A percentile compares a stretch with the other conserved stretches of the same genome.
These are phyloP conservation scores for Lactarius pseudohatsudake DNA, from an alignment of 768 basidiomycete species.

Conservation along the genomic window DNA sequence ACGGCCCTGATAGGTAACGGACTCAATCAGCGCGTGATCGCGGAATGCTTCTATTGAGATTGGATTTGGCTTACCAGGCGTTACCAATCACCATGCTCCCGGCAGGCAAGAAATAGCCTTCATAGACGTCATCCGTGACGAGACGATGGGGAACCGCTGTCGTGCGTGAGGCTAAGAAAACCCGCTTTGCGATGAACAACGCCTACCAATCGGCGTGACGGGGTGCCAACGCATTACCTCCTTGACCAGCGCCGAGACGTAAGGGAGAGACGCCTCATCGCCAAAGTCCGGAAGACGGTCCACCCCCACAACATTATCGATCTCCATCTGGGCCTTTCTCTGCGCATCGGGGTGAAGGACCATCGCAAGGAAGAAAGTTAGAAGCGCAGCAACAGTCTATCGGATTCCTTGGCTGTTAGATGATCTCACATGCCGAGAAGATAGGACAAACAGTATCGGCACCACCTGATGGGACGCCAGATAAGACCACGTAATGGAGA, in stretches of 20 bases:
- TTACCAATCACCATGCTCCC: conserved; percentile 34
- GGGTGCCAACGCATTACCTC: conserved; percentile 33
- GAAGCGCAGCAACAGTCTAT: conserved; percentile 32
- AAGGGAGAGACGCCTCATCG: conserved; percentile 32
- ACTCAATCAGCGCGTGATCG: not conserved
- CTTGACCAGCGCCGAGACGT: conserved; percentile 32
- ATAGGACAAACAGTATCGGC: conserved; percentile 26
- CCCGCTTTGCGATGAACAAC: not conserved
- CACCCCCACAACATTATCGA: conserved; percentile 33
- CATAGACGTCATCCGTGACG: conserved; percentile 30
- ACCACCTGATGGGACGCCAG: conserved; percentile 12
- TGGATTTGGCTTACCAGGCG: conserved; percentile 20
- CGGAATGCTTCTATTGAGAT: not conserved
- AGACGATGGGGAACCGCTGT: conserved; percentile 32
- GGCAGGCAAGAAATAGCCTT: conserved; percentile 35
- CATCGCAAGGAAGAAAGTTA: conserved; percentile 37
- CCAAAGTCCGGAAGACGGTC: conserved; percentile 33
- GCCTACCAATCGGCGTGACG: conserved; percentile 28
- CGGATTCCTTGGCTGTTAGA: not conserved
- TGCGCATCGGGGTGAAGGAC: conserved; percentile 33
- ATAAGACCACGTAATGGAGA: not conserved
- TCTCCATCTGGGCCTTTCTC: conserved; percentile 32
- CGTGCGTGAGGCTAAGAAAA: not conserved
- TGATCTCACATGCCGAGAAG: not conserved
- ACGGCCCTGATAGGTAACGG: conserved; percentile 19